A percentile compares a stretch with the other conserved stretches of the same genome.
Conservation (phyloP, 2,329 filamentous ascomycete species). For the Ophiocordyceps sinensis region DNA sequence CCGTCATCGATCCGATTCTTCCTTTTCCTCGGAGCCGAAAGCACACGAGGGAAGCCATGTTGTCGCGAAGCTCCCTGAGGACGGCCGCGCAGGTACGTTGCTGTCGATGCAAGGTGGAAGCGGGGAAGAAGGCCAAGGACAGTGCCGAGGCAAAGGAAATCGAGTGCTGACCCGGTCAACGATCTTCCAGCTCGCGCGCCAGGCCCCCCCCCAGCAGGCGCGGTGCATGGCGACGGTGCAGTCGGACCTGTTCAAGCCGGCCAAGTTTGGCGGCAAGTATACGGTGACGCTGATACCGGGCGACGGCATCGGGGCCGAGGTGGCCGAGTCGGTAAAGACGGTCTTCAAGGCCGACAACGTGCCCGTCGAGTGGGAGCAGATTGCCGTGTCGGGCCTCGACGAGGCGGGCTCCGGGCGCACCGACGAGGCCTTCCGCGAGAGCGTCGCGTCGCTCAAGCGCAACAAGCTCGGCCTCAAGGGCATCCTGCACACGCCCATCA, state of each 20-base stretch:
- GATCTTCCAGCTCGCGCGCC: constrained; percentile 27
- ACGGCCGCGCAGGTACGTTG: constrained; percentile 41
- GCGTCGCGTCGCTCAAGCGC: constrained; percentile 85
- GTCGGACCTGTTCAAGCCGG: constrained; percentile 96
- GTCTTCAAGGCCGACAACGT: constrained; percentile 99
- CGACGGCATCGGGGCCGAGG: constrained; percentile 96
- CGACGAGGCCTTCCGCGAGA: constrained; percentile 90
- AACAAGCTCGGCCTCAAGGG: constrained; percentile 99
- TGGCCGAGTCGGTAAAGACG: constrained; percentile 95
- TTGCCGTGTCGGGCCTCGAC: constrained; percentile 87
- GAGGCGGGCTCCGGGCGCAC: constrained; percentile 66
- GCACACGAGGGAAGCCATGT: constrained; percentile 26
- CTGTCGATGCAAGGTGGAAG: background rate
- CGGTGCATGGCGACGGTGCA: constrained; percentile 67
- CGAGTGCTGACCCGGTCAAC: too few relatives aligned
- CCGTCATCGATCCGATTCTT: background rate
- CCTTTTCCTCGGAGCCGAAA: background rate
- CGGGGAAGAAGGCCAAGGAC: background rate
- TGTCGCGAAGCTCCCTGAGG: constrained; percentile 42
- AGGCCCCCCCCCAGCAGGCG: constrained; percentile 31
- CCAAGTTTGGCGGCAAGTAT: constrained; percentile 98
- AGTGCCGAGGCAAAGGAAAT: background rate
- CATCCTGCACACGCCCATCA: constrained; percentile 94
- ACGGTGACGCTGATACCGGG: constrained; percentile 96
- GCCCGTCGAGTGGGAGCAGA: constrained; percentile 96